Evolutionary conservation across 1,139 yeast species (phyloP).

Genomic region (Ogataea hybrid): DNA sequence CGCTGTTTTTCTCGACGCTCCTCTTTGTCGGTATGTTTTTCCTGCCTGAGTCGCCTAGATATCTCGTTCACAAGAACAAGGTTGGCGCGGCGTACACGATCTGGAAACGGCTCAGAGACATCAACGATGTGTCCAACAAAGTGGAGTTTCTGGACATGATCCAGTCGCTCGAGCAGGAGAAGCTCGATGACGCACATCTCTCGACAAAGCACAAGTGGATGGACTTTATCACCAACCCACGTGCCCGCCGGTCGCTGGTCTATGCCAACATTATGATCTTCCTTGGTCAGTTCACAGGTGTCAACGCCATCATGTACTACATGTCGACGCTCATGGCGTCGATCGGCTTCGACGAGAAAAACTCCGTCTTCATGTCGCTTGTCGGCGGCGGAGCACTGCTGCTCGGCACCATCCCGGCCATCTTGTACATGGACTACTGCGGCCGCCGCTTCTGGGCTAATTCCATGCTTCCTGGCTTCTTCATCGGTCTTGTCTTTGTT

Average conservation of each 20-base stretch:
- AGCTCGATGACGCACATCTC: slow-evolving; percentile 34
- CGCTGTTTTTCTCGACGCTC: slow-evolving; percentile 53
- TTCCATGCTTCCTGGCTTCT: slow-evolving; percentile 50
- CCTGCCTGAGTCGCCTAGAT: slow-evolving; percentile 58
- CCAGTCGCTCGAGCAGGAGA: slow-evolving; percentile 37
- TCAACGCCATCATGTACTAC: slow-evolving; percentile 56
- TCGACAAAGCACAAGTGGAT: slow-evolving; percentile 34
- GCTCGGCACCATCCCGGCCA: slow-evolving; percentile 61
- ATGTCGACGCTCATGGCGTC: slow-evolving; percentile 50
- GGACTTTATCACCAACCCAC: slow-evolving; percentile 50
- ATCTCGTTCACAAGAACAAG: slow-evolving; percentile 44
- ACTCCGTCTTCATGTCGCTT: slow-evolving; percentile 52
- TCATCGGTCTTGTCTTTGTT: slow-evolving; percentile 53
- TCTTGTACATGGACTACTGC: slow-evolving; percentile 55
- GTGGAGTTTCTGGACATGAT: slow-evolving; percentile 50
- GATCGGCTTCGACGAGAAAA: slow-evolving; percentile 44
- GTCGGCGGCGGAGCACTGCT: slow-evolving; percentile 63
- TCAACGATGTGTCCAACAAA: slow-evolving; percentile 38
- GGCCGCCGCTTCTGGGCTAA: slow-evolving; percentile 49
- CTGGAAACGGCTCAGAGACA: slow-evolving; percentile 54
- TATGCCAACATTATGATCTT: slow-evolving; percentile 56
- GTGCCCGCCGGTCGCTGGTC: slow-evolving; percentile 57
- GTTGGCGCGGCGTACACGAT: slow-evolving; percentile 45
- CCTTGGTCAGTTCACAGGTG: slow-evolving; percentile 57
- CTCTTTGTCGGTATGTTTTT: slow-evolving; percentile 45